Base-by-base conservation (phyloP, 2,329 filamentous ascomycete genomes). In the Paraphoma sp. region DNA sequence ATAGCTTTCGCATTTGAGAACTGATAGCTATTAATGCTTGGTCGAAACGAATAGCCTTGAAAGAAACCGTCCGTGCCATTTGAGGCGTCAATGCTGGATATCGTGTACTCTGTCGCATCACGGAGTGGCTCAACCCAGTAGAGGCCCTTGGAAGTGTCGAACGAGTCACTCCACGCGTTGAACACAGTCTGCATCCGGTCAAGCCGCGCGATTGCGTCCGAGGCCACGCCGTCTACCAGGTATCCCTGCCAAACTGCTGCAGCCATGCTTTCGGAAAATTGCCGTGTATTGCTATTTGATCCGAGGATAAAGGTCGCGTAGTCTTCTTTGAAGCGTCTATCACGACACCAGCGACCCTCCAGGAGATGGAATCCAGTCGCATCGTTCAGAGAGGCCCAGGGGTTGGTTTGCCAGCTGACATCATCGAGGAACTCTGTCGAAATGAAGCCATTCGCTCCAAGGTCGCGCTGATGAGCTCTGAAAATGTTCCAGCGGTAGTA, bases 401-500 rank as follows among this genome's bases (percentile, higher is more conserved):
- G 79, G 36, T 71, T 64, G 0, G 75, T 73, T 53, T 79, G 76
- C 79, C 78, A 81, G 33, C 74, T 48, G 1, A 81, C 79, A 45
- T 81, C 77, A 56, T 79, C 73, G 10, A 81, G 70, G 33, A 81
- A 81, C 29, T 81, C 79, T 2, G 78, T 81, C 0, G 76, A 77
- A n/a, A 81, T 79, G 62, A 74, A 81, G 1, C 79, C 78, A 14
- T 76, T 67, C 2, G 72, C 54, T 8, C 79, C 79, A 0, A 80
- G 66, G 51, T 81, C 79, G 28, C 79, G 75, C 61, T 80, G 79
- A 54, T 81, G 79, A 0, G 78, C 71, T 2, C 79, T 74, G 65
- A 79, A 81, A 28, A 81, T 70, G 28, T 71, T 74, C 79, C 78
- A 80, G 31, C 79, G 78, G 57, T 81, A 81, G 64, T 81, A 81